Base-by-base conservation (phyloP, 768 basidiomycete genomes). In the Lanmaoa pseudosensibilis region DNA sequence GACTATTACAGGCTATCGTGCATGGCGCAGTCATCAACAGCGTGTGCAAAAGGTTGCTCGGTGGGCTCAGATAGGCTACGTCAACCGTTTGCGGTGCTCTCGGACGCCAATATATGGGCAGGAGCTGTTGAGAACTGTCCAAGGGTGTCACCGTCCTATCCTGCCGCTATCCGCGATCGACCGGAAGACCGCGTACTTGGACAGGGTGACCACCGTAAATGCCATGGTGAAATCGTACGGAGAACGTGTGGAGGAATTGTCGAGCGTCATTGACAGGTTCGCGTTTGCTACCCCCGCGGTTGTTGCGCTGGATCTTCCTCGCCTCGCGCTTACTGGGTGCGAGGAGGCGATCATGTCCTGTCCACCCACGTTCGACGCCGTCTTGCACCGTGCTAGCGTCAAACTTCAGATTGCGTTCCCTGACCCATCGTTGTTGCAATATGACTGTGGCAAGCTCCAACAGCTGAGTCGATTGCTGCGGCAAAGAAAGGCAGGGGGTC, bases 401-500 rank as follows among this genome's bases (percentile, higher is more conserved):
- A 93, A 92, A 68, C 79, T 93, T 32, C 92, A 94, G 63, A 92
- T 98, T 52, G 94, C 93, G 2, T 97, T 98, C 70, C 95, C 95
- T 0, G 92, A 95, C 62, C 83, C 88, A 0, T 91, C 87, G 5
- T 78, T 96, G 33, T 78, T 97, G 8, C 94, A 97, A 68, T 97
- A 94, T 69, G 95, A 98, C 70, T 97, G 95, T 65, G 95, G 95
- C 44, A 98, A 98, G 67, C 80, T 98, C 13, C 95, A 97, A 65
- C 82, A 86, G 54, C 82, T 98, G 9, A 82, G 85, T n/a, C 76
- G 75, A 25, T 76, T 98, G 27, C 78, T 98, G 11, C 84, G 92
- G 44, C 83, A 90, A 70, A 90, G 85, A 72, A 93, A 94, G 67
- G 83, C 85, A 0, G 92, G 85, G 7, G 93, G 94, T 0, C 94